Conservation (phyloP, 2,329 filamentous ascomycete genomes). For the Xylaria sp. region DNA sequence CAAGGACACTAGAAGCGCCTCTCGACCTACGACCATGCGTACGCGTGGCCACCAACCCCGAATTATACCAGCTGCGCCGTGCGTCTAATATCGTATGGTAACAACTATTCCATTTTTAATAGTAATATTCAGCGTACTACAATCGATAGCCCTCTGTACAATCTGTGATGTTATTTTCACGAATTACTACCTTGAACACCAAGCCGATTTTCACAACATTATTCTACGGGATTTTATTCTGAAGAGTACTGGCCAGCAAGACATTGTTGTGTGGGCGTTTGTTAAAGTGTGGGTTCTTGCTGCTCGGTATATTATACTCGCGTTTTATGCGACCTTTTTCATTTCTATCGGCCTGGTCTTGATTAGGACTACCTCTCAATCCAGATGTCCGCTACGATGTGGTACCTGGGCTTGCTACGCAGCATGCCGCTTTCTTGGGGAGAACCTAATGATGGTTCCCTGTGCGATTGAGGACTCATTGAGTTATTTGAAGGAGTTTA, state of each 20-base stretch:
- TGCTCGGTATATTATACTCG: background rate
- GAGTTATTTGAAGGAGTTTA: background rate
- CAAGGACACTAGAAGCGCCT: constrained; percentile 1
- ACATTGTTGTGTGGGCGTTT: background rate
- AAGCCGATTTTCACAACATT: background rate
- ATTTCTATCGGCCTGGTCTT: background rate
- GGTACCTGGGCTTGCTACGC: background rate
- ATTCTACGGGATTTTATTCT: constrained; percentile 3
- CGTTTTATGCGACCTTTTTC: background rate
- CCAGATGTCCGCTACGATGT: background rate
- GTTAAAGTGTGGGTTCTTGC: background rate
- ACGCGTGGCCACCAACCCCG: background rate
- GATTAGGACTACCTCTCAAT: background rate
- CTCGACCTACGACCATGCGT: background rate
- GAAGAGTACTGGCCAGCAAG: background rate
- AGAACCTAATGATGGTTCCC: background rate
- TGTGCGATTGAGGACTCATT: background rate
- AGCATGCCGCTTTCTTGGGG: background rate
- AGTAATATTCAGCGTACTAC: background rate
- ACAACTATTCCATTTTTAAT: background rate
- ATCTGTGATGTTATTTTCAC: background rate
- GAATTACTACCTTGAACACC: background rate
- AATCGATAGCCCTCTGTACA: background rate
- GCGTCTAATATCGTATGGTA: background rate
- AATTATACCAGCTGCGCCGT: constrained; percentile 3